These are phyloP conservation scores for Jamesozyma jinghongensis DNA, from an alignment of 805 yeast species.

Conservation along the genomic window DNA sequence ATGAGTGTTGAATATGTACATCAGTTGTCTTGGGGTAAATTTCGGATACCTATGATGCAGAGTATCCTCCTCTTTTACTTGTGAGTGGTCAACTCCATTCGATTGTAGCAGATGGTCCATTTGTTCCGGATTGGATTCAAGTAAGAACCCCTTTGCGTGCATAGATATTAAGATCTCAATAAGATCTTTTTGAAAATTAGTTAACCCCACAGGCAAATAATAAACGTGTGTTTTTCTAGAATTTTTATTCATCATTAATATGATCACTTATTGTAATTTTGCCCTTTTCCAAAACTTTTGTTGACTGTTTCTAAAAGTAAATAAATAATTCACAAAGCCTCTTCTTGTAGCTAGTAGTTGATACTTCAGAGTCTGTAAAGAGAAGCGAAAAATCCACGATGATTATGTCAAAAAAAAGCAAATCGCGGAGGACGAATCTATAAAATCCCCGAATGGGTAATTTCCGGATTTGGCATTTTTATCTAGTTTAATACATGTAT, in stretches of 20 bases:
- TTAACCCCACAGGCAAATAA: slow-evolving; percentile 36
- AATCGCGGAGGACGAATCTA: background rate
- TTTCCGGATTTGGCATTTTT: background rate
- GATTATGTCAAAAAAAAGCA: too few relatives aligned
- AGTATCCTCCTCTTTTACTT: background rate
- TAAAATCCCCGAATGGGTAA: background rate
- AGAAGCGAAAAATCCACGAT: too few relatives aligned
- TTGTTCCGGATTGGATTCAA: slow-evolving; percentile 11
- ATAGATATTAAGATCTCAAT: slow-evolving; percentile 36
- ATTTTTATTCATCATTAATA: background rate
- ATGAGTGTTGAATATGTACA: slow-evolving; percentile 29
- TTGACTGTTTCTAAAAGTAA: too few relatives aligned
- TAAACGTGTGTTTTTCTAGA: background rate
- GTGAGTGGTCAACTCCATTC: slow-evolving; percentile 2
- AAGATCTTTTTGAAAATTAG: slow-evolving; percentile 37
- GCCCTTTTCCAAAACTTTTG: too few relatives aligned
- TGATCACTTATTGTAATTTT: too few relatives aligned
- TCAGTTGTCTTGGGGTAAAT: slow-evolving; percentile 32
- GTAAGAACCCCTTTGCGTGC: slow-evolving; percentile 31
- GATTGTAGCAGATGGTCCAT: slow-evolving; percentile 8
- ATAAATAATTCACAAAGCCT: too few relatives aligned
- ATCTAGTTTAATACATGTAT: too few relatives aligned
- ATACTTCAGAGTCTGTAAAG: too few relatives aligned
- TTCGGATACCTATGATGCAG: slow-evolving; percentile 16
- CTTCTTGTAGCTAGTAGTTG: too few relatives aligned